These are phyloP conservation scores for Bolboschoenoplectus hybrid DNA, from an alignment of 202 grass and related monocot genomes.

Conservation along the genomic window DNA sequence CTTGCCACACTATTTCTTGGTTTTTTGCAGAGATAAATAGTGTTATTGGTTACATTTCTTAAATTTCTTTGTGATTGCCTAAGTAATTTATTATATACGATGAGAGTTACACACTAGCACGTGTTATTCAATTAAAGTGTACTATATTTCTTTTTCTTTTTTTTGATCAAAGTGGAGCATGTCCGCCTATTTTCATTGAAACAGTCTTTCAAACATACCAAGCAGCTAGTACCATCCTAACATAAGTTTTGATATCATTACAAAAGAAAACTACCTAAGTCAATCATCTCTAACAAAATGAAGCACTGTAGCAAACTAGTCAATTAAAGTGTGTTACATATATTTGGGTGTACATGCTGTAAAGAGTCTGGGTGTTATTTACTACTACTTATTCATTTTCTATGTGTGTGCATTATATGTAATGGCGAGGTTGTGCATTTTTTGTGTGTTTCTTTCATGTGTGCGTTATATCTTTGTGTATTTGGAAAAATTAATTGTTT, in stretches of 20 bases:
- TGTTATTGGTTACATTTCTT: conserved; percentile 20
- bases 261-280: too few relatives aligned
- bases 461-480: background rate
- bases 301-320: background rate
- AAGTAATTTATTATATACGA: background rate
- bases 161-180: too few relatives aligned
- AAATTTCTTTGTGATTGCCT: background rate
- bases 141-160: background rate
- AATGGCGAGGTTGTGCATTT: background rate
- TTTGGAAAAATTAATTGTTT: background rate
- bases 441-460: background rate
- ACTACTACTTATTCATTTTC: background rate
- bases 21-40: conserved; percentile 23
- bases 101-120: background rate
- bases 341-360: background rate
- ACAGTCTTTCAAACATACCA: too few relatives aligned
- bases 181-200: too few relatives aligned
- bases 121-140: background rate
- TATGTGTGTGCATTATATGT: background rate
- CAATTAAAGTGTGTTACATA: background rate
- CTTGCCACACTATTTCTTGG: too few relatives aligned
- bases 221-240: too few relatives aligned
- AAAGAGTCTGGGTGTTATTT: background rate
- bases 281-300: too few relatives aligned
- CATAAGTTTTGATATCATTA: too few relatives aligned